phyloP scores from a whole-genome alignment of 352 stramenopile species.

The Peronosclerospora sorghi region DNA sequence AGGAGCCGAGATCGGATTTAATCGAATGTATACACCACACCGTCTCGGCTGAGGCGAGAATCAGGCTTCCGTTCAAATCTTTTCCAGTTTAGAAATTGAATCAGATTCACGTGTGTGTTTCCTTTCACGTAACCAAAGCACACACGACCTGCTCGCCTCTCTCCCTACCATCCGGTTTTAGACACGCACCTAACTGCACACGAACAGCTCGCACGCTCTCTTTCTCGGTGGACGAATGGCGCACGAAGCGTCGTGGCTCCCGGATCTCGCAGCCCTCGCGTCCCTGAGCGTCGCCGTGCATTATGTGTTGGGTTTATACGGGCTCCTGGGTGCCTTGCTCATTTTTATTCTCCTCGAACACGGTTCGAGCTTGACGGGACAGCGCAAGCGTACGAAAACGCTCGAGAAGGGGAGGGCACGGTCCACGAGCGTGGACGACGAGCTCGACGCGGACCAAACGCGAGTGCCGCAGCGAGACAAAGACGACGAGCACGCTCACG shows the following conservation, averaged over 20 bases:
- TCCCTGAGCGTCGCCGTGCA: constrained; percentile 49
- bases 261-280: constrained; percentile 47
- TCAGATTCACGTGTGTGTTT: constrained; percentile 2
- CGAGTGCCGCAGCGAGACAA: neutral
- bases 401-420: constrained; percentile 7
- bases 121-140: constrained; percentile 3
- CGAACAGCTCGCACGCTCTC: neutral
- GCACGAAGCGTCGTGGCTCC: constrained; percentile 31
- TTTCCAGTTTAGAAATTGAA: constrained; percentile 2
- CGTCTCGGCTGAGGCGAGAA: too few relatives aligned
- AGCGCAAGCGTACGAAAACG: constrained; percentile 1
- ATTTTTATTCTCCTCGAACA: constrained; percentile 31
- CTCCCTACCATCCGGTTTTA: neutral
- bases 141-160: constrained; percentile 4
- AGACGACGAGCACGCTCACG: neutral
- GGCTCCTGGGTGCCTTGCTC: constrained; percentile 29
- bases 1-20: too few relatives aligned
- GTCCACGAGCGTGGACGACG: constrained; percentile 17
- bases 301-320: constrained; percentile 48
- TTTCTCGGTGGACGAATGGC: constrained; percentile 15
- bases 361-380: constrained; percentile 4
- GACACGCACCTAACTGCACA: neutral
- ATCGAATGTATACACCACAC: too few relatives aligned
- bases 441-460: neutral
- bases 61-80: constrained; percentile 9